phyloP scores from a whole-genome alignment of 345 rosid species.

The Mercurialis annua region DNA sequence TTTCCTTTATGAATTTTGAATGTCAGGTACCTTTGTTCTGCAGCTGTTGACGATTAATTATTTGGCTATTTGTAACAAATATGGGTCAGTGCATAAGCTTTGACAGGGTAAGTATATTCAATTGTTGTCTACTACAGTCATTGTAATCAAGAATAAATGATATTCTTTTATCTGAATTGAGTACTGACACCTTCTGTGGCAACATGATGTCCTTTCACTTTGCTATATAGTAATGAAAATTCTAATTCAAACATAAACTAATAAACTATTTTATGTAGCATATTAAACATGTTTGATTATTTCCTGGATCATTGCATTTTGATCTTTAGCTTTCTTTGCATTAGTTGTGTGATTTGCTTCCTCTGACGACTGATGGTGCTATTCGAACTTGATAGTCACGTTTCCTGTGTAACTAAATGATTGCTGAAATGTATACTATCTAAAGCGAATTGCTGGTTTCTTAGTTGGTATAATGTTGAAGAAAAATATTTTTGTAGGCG shows the following conservation, averaged over 20 bases:
- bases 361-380: neutral
- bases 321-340: neutral
- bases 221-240: too few relatives aligned
- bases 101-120: neutral
- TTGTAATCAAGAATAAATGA: neutral
- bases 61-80: slow-evolving; percentile 25
- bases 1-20: neutral
- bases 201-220: too few relatives aligned
- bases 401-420: neutral
- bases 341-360: neutral
- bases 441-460: too few relatives aligned
- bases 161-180: neutral
- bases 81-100: slow-evolving; percentile 12
- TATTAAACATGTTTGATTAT: too few relatives aligned
- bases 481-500: neutral
- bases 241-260: too few relatives aligned
- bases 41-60: neutral
- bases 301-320: too few relatives aligned
- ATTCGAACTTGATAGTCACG: neutral
- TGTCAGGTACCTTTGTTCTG: slow-evolving; percentile 16
- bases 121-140: neutral
- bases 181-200: too few relatives aligned
- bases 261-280: too few relatives aligned
- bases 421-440: too few relatives aligned
- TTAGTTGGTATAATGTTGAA: neutral